Evolutionary conservation across 2,329 filamentous ascomycete genomes (phyloP).

Genomic region (Teratosphaeria epicoccoides): DNA sequence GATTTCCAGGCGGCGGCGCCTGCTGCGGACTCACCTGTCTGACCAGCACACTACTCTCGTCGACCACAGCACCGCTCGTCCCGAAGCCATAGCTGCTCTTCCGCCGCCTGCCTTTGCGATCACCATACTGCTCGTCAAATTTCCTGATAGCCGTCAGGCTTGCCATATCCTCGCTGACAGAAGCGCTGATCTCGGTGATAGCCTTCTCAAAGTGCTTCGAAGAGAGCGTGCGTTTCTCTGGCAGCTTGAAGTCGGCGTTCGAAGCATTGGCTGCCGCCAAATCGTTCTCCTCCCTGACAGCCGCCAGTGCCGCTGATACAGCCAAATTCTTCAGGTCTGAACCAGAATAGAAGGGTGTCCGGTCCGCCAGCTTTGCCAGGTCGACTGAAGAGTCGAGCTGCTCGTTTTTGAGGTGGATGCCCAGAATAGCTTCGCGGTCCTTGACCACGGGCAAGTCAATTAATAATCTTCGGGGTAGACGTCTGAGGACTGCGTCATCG

Average conservation of each 20-base stretch:
- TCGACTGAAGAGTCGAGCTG: constrained; percentile 50
- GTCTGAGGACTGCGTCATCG: constrained; percentile 74
- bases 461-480: constrained; percentile 60
- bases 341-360: constrained; percentile 68
- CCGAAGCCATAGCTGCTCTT: constrained; percentile 27
- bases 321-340: constrained; percentile 76
- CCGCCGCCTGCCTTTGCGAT: constrained; percentile 52
- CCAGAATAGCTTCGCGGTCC: constrained; percentile 58
- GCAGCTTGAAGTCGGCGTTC: constrained; percentile 45
- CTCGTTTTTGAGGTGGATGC: constrained; percentile 62
- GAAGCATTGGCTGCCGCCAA: constrained; percentile 17
- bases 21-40: constrained; percentile 6
- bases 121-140: constrained; percentile 92
- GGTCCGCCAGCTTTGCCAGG: constrained; percentile 51
- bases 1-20: neutral
- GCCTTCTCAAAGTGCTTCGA: constrained; percentile 72
- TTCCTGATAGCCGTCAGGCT: constrained; percentile 77
- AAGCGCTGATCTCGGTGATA: constrained; percentile 78
- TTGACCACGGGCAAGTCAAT: constrained; percentile 59
- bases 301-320: constrained; percentile 68
- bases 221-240: constrained; percentile 56
- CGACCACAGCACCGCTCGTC: constrained; percentile 10
- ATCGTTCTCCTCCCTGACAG: constrained; percentile 62
- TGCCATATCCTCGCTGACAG: constrained; percentile 87
- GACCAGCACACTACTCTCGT: constrained; percentile 24